These are phyloP conservation scores for Leccinum longicurvipes DNA, from an alignment of 768 basidiomycete species.

Conservation along the genomic window DNA sequence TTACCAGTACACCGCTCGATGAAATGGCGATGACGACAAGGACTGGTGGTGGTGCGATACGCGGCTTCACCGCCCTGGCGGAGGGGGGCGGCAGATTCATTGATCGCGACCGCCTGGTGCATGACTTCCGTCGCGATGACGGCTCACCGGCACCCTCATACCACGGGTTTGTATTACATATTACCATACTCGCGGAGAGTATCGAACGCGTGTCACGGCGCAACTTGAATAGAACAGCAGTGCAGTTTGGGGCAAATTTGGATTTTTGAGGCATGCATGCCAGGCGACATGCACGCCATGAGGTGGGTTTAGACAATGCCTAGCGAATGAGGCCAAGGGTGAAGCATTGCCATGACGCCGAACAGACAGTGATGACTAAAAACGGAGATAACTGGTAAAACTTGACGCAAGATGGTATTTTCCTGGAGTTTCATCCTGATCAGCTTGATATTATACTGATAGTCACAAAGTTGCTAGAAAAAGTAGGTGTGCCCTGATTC, in stretches of 20 bases:
- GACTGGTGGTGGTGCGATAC: conserved; percentile 20
- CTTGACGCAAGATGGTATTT: conserved; percentile 4
- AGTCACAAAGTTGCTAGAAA: background rate
- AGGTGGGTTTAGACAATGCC: conserved; percentile 15
- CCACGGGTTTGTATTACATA: conserved; percentile 30
- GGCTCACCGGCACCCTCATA: conserved; percentile 10
- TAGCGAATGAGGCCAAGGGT: conserved; percentile 14
- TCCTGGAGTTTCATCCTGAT: conserved; percentile 1
- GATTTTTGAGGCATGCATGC: conserved; percentile 18
- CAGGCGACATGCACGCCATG: conserved; percentile 25
- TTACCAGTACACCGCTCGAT: conserved; percentile 16
- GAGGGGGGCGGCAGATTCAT: conserved; percentile 19
- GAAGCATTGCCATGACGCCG: conserved; percentile 21
- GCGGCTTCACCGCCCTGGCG: conserved; percentile 22
- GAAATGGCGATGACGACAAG: conserved; percentile 25
- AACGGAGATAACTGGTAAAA: conserved; percentile 11
- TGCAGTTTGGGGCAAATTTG: conserved; percentile 12
- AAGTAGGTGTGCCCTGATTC: background rate
- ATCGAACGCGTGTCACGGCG: conserved; percentile 21
- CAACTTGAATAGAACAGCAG: conserved; percentile 19
- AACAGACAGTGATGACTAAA: background rate
- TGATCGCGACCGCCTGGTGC: conserved; percentile 16
- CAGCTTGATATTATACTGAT: conserved; percentile 1
- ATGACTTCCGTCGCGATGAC: conserved; percentile 22
- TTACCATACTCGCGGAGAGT: conserved; percentile 22